Conservation (phyloP, 345 rosid species). For the Aquilaria sinensis region DNA sequence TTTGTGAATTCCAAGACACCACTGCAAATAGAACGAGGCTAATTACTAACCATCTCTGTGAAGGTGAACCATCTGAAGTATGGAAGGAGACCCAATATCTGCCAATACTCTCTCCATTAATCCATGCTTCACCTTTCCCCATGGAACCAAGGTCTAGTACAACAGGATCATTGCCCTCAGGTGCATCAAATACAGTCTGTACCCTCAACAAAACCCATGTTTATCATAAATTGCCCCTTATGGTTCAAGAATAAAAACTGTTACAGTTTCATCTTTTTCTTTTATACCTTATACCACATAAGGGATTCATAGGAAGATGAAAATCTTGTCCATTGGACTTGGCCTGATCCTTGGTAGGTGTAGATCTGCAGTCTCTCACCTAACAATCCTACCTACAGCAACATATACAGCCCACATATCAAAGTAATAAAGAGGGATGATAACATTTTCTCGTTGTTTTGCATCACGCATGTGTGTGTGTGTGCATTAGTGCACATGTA, state of each 20-base stretch:
- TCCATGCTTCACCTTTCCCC: conserved; percentile 62
- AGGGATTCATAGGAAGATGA: conserved; percentile 36
- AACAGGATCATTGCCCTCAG: conserved; percentile 25
- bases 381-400: conserved; percentile 49
- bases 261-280: not conserved
- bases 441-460: not conserved
- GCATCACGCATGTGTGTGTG: not conserved
- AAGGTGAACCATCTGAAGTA: conserved; percentile 46
- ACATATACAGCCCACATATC: not conserved
- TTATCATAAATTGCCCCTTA: not conserved
- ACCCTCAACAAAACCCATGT: not conserved
- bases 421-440: not conserved
- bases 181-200: conserved; percentile 45
- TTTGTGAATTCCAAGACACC: not conserved
- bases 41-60: conserved; percentile 49
- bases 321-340: conserved; percentile 44
- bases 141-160: conserved; percentile 41
- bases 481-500: too few species aligned
- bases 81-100: conserved; percentile 58
- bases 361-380: conserved; percentile 57
- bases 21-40: not conserved
- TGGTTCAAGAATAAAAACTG: not conserved
- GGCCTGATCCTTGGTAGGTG: conserved; percentile 29
- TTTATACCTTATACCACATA: conserved; percentile 81
- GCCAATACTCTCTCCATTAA: conserved; percentile 49